A percentile compares a stretch with the other conserved stretches of the same genome.
These are phyloP conservation scores for Candida sojae DNA, from an alignment of 1,139 yeast genomes.

Conservation along the genomic window DNA sequence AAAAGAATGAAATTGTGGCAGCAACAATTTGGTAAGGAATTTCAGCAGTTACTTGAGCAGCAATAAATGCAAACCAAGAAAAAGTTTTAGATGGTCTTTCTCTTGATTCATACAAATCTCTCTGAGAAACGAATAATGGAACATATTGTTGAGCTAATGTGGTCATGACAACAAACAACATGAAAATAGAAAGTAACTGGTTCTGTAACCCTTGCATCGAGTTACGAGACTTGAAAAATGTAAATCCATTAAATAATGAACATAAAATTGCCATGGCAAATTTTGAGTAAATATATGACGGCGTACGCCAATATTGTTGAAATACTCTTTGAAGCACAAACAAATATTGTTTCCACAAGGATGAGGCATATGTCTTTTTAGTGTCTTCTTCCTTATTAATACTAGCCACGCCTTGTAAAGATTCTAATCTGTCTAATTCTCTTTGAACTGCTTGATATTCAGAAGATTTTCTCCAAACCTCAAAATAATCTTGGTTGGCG, in stretches of 20 bases:
- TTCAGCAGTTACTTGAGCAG: constrained; percentile 70
- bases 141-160: constrained; percentile 57
- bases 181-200: constrained; percentile 56
- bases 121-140: constrained; percentile 32
- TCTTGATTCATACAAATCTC: constrained; percentile 40
- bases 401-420: neutral
- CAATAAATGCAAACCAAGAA: constrained; percentile 37
- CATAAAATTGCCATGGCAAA: constrained; percentile 35
- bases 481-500: constrained; percentile 35
- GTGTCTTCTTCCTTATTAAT: constrained; percentile 17
- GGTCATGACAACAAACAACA: constrained; percentile 48
- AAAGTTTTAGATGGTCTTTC: constrained; percentile 34
- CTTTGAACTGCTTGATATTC: constrained; percentile 24
- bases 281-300: constrained; percentile 42
- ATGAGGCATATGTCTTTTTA: constrained; percentile 22
- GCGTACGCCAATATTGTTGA: constrained; percentile 46
- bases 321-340: constrained; percentile 27
- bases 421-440: constrained; percentile 5
- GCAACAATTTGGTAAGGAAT: constrained; percentile 71
- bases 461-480: constrained; percentile 35
- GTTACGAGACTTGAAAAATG: constrained; percentile 35
- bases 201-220: constrained; percentile 45
- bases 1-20: constrained; percentile 68
- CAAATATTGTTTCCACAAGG: constrained; percentile 22
- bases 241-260: constrained; percentile 50